Evolutionary conservation across 331 rosid species (phyloP).

Genomic region (Malus hybrid): DNA sequence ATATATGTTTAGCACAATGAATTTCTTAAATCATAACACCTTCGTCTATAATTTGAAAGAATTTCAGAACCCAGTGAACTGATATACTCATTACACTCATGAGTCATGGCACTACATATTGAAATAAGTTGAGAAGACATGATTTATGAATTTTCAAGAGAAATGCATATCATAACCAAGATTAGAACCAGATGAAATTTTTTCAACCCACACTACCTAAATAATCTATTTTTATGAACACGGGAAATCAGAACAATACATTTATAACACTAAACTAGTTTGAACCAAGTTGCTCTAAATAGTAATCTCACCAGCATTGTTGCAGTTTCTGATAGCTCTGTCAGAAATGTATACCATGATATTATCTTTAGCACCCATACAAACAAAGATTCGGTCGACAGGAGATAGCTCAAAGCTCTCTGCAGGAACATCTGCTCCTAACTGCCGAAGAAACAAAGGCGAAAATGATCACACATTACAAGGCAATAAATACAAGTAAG

Average conservation of each 20-base stretch:
- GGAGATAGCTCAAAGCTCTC: conserved; percentile 78
- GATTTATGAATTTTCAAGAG: not conserved
- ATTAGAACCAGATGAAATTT: not conserved
- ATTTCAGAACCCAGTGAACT: conserved; percentile 5
- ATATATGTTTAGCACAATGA: conserved; percentile 3
- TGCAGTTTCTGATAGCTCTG: conserved; percentile 94
- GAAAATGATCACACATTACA: conserved; percentile 7
- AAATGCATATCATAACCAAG: not conserved
- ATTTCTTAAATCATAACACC: conserved; percentile 8
- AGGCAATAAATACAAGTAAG: not conserved
- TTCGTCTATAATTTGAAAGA: not conserved
- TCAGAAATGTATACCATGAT: conserved; percentile 90
- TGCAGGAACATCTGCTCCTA: conserved; percentile 98
- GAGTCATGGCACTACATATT: not conserved
- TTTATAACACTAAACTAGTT: not conserved
- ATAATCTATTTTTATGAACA: not conserved
- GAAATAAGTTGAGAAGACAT: not conserved
- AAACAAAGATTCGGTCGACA: conserved; percentile 79
- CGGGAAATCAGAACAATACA: not conserved
- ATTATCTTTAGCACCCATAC: conserved; percentile 97
- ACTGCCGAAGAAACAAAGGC: conserved; percentile 40
- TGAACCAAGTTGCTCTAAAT: not conserved
- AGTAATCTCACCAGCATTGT: conserved; percentile 67
- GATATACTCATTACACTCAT: not conserved
- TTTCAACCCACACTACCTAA: not conserved